phyloP scores from a whole-genome alignment of 352 stramenopile species.

The Pythium scleroteichum region DNA sequence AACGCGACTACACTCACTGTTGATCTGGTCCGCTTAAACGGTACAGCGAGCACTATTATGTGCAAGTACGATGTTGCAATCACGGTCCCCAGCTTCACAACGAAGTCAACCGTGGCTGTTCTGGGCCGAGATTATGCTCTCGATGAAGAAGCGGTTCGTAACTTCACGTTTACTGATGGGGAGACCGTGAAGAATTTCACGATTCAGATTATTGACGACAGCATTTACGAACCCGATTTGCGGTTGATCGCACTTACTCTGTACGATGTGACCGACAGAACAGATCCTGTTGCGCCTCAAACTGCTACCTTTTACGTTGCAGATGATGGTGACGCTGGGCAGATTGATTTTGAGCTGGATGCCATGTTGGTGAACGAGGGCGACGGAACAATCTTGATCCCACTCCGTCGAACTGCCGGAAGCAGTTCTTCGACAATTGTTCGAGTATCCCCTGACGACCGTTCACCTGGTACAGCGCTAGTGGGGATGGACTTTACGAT shows the following conservation, averaged over 20 bases:
- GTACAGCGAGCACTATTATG: conserved; percentile 42
- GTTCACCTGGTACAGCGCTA: conserved; percentile 21
- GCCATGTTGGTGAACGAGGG: conserved; percentile 34
- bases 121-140: conserved; percentile 40
- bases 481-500: conserved; percentile 37
- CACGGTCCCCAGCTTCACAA: not conserved
- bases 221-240: conserved; percentile 31
- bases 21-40: conserved; percentile 46
- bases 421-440: conserved; percentile 38
- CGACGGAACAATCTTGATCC: conserved; percentile 26
- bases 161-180: conserved; percentile 43
- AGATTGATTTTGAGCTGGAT: conserved; percentile 39
- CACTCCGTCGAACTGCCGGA: conserved; percentile 34
- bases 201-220: conserved; percentile 46
- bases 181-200: conserved; percentile 37
- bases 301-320: conserved; percentile 36
- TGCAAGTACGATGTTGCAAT: conserved; percentile 39
- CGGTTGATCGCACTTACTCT: conserved; percentile 37
- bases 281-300: conserved; percentile 26
- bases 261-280: conserved; percentile 41
- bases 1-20: conserved; percentile 37
- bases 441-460: conserved; percentile 21
- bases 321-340: conserved; percentile 60
- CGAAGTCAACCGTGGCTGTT: conserved; percentile 16
- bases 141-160: conserved; percentile 6